Evolutionary conservation across 1,139 yeast genomes (phyloP), one percentile per base, ranked within the genome.

Genomic region (Debaryomycetaceae sp.): DNA sequence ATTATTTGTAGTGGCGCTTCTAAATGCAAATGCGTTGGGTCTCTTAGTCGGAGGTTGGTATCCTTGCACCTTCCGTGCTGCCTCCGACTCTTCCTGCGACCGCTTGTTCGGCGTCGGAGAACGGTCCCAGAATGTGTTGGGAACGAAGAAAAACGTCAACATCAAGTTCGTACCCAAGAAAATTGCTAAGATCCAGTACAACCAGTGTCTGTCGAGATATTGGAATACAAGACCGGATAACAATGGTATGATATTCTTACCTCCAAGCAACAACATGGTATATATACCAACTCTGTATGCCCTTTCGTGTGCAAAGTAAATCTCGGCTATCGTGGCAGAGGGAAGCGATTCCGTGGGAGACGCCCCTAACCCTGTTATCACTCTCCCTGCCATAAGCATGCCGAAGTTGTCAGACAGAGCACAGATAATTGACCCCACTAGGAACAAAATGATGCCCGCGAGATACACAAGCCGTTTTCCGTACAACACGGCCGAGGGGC

Each of bases 41-140:
- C 72, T 54, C 45, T 57, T 53, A 13, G 48, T 53, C 7, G 69
- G 69, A 13, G 66, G 64, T 38, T 55, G 54, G 46, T 65, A 62
- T 22, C 52, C 48, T 6, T 53, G 52, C n/a, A 69, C 77, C 35
- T 64, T 68, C 48, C 72, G 66, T 1, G 85, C 85, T 20, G 68
- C 67, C 43, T 65, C 66, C 4, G 83, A 69, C 58, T 81, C 86
- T 45, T 65, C 63, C 20, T 66, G 56, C 2, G 83, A 76, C 49
- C 82, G 69, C 52, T 72, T 68, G 50, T 72, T 75, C 5, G 76
- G 78, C 2, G 67, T 65, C 6, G 86, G 83, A 1, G 75, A 60
- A 46, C 87, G 67, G 48, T 79, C 81, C 84, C 85, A 81, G 59
- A 78, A 81, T 0, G 87, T 81, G 49, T 81, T 87, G 1, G 86